Conservation (phyloP, 2,329 filamentous ascomycete species). For the Dryadomyces quercivorus region DNA sequence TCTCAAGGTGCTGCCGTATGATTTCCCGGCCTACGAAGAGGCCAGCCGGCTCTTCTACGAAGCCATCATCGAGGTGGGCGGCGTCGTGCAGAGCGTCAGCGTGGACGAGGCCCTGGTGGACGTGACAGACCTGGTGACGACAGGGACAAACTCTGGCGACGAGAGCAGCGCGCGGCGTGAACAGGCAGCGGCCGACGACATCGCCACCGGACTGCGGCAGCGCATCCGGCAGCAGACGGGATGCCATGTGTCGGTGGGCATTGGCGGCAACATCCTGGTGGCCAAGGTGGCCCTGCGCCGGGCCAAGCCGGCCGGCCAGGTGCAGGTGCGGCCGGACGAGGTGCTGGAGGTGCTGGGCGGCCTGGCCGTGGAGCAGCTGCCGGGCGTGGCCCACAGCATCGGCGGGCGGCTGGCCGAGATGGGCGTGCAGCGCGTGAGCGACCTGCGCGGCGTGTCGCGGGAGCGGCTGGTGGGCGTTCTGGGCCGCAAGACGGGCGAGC, state of each 20-base stretch:
- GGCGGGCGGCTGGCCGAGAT: constrained; percentile 80
- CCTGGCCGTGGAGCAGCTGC: constrained; percentile 68
- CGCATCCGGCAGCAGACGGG: constrained; percentile 63
- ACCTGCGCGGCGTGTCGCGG: constrained; percentile 64
- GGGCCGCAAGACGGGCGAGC: constrained; percentile 87
- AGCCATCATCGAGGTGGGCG: constrained; percentile 65
- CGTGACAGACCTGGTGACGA: constrained; percentile 57
- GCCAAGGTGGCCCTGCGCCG: constrained; percentile 84
- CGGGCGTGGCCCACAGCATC: constrained; percentile 86
- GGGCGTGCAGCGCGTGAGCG: constrained; percentile 69
- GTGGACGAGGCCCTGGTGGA: constrained; percentile 92
- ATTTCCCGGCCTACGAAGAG: constrained; percentile 89
- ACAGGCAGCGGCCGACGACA: constrained; percentile 62
- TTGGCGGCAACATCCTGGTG: constrained; percentile 79
- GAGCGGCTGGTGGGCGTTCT: constrained; percentile 62
- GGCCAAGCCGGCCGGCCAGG: constrained; percentile 89
- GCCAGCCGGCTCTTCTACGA: constrained; percentile 83
- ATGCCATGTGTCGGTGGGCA: constrained; percentile 84
- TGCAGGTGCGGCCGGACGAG: constrained; percentile 73
- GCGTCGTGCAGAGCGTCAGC: constrained; percentile 87
- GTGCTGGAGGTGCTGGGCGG: constrained; percentile 65
- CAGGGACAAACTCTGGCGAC: constrained; percentile 35
- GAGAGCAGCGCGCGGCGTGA: constrained; percentile 53
- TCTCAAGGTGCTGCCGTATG: constrained; percentile 84
- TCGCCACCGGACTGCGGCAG: constrained; percentile 55